Percentiles rank a stretch among this genome's conserved stretches.
phyloP scores from a whole-genome alignment of 495 filamentous ascomycete species.

The Talaromyces proteolyticus region DNA sequence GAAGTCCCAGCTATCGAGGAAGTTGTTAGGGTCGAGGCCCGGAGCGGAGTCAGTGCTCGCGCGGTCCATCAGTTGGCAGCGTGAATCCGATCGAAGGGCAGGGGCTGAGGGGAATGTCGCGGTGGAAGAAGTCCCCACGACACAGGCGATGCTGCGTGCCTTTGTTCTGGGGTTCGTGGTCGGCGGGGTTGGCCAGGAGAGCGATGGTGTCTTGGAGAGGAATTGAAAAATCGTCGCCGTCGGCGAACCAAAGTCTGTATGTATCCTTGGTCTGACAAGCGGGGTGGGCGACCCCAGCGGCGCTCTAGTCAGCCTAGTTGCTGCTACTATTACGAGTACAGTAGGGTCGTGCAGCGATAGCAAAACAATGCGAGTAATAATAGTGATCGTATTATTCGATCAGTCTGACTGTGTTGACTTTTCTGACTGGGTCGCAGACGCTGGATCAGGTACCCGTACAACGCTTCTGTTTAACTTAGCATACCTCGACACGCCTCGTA shows the following conservation, averaged over 20 bases:
- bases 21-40: conserved; percentile 43
- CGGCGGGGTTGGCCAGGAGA: neutral
- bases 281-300: neutral
- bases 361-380: too few species aligned
- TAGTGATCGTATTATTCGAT: too few species aligned
- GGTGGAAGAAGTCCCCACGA: neutral
- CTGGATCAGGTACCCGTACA: too few species aligned
- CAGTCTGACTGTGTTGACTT: too few species aligned
- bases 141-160: neutral
- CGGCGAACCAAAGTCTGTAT: neutral
- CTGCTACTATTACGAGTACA: too few species aligned
- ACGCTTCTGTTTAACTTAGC: too few species aligned
- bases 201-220: neutral
- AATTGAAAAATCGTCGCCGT: neutral
- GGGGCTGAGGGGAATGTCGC: neutral
- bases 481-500: too few species aligned
- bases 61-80: conserved; percentile 32
- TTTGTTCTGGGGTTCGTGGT: too few species aligned
- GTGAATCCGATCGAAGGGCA: neutral
- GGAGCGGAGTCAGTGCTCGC: conserved; percentile 34
- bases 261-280: neutral
- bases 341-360: too few species aligned
- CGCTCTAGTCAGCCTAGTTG: too few species aligned
- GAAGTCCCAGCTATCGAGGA: conserved; percentile 32
- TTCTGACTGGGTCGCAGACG: too few species aligned